Percentiles rank a stretch among this genome's conserved stretches.
These are phyloP conservation scores for Crotalaria pallida DNA, from an alignment of 306 rosid genomes.

Conservation along the genomic window DNA sequence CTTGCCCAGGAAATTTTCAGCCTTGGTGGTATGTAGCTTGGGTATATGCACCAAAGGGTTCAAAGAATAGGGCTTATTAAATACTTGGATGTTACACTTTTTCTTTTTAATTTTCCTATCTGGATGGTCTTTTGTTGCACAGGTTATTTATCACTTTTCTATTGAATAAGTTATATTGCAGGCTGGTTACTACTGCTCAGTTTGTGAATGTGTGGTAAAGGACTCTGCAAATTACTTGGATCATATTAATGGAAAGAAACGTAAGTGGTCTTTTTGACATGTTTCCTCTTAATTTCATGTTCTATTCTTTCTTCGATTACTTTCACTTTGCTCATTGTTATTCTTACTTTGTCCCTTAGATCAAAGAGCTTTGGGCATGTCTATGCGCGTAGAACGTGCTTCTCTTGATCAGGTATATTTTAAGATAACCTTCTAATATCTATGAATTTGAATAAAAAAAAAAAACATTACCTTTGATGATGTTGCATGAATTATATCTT, in stretches of 20 bases:
- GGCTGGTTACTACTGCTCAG: slow-evolving; percentile 96
- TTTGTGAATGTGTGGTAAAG: slow-evolving; percentile 98
- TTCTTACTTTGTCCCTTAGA: slow-evolving; percentile 36
- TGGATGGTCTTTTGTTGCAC: not conserved
- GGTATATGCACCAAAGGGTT: not conserved
- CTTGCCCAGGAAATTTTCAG: not conserved
- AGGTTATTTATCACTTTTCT: slow-evolving; percentile 3
- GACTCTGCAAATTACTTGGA: slow-evolving; percentile 98
- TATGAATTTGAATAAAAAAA: not conserved
- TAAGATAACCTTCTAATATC: not conserved
- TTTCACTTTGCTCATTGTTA: slow-evolving; percentile 16
- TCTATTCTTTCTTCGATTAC: not conserved
- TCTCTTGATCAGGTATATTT: slow-evolving; percentile 74
- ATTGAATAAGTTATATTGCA: slow-evolving; percentile 30
- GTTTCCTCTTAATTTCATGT: not conserved
- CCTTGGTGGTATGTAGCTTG: not conserved
- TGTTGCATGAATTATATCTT: not conserved
- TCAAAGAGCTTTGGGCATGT: slow-evolving; percentile 99
- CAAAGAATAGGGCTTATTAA: not conserved
- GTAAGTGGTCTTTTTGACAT: slow-evolving; percentile 44
- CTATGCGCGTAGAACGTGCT: slow-evolving; percentile 96
- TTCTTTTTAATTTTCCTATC: not conserved
- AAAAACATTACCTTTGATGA: not conserved
- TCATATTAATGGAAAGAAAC: slow-evolving; percentile 99
- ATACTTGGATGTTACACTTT: not conserved